A percentile compares a stretch with the other conserved stretches of the same genome.
Conservation (phyloP, 352 stramenopile species). For the Pythium biforme region DNA sequence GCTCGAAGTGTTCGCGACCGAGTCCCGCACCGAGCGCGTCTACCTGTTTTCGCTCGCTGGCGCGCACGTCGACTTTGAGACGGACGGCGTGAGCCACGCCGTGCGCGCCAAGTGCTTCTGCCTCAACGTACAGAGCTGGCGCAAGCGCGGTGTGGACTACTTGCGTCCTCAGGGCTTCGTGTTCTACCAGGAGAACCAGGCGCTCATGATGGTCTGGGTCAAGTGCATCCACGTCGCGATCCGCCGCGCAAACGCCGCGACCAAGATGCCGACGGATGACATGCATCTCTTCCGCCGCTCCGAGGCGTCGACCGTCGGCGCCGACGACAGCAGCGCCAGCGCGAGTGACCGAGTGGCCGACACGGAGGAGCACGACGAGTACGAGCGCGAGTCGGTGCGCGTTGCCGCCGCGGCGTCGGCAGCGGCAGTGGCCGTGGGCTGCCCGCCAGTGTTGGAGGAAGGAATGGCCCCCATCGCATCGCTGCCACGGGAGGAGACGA, state of each 20-base stretch:
- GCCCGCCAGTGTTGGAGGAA: background rate
- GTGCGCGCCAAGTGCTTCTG: constrained; percentile 80
- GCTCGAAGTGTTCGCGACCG: constrained; percentile 66
- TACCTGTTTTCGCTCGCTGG: constrained; percentile 63
- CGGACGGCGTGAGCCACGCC: constrained; percentile 55
- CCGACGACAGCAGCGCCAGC: constrained; percentile 17
- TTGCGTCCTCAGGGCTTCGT: constrained; percentile 64
- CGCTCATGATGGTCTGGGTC: constrained; percentile 68
- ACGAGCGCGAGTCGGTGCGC: constrained; percentile 1
- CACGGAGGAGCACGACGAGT: constrained; percentile 11
- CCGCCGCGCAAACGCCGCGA: constrained; percentile 31
- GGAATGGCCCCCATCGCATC: background rate
- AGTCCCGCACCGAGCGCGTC: constrained; percentile 46
- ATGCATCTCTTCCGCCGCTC: constrained; percentile 36
- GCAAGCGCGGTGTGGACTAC: constrained; percentile 60
- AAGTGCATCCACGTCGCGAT: constrained; percentile 77
- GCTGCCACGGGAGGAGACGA: background rate
- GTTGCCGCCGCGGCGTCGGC: background rate
- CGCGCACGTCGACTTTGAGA: constrained; percentile 61
- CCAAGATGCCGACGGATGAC: background rate
- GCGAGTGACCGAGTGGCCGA: constrained; percentile 17
- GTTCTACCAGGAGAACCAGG: constrained; percentile 72
- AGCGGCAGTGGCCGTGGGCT: background rate
- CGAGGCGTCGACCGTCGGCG: constrained; percentile 17
- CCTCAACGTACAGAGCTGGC: constrained; percentile 68